A percentile compares a stretch with the other conserved stretches of the same genome.
phyloP scores from a whole-genome alignment of 2,329 filamentous ascomycete genomes.

The Nigrospora oryzae region DNA sequence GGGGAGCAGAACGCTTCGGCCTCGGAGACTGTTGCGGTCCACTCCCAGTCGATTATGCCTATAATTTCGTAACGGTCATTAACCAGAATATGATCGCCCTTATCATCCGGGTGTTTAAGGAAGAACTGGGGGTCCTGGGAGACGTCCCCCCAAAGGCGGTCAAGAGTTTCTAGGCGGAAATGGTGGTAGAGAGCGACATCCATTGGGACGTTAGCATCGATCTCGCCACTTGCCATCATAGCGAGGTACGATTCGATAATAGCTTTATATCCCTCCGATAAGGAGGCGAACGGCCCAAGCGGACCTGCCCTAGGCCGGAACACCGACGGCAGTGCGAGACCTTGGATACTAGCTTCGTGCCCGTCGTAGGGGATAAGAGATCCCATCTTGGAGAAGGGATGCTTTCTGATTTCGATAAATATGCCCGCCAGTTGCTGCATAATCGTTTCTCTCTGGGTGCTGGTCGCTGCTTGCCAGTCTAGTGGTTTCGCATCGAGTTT shows the following conservation, averaged over 20 bases:
- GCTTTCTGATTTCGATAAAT: slow-evolving; percentile 20
- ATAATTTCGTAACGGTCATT: slow-evolving; percentile 30
- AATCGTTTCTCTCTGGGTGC: slow-evolving; percentile 18
- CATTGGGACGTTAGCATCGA: slow-evolving; percentile 7
- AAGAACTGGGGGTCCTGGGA: slow-evolving; percentile 18
- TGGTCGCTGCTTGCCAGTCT: slow-evolving; percentile 20
- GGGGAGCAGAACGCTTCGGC: slow-evolving; percentile 22
- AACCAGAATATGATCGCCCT: slow-evolving; percentile 33
- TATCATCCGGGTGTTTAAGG: slow-evolving; percentile 35
- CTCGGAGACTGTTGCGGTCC: slow-evolving; percentile 17
- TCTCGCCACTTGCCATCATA: slow-evolving; percentile 16
- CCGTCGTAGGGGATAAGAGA: slow-evolving; percentile 4
- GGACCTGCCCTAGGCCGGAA: slow-evolving; percentile 4
- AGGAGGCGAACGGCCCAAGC: slow-evolving; percentile 15
- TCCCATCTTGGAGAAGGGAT: slow-evolving; percentile 19
- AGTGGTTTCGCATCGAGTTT: slow-evolving; percentile 26
- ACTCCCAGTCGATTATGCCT: slow-evolving; percentile 36
- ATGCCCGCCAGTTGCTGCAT: slow-evolving; percentile 21
- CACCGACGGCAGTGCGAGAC: slow-evolving; percentile 10
- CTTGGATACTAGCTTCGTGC: slow-evolving; percentile 6
- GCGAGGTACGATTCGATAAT: slow-evolving; percentile 11
- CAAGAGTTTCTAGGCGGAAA: slow-evolving; percentile 12
- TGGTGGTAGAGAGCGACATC: slow-evolving; percentile 15
- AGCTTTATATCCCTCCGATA: slow-evolving; percentile 8
- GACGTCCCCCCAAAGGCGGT: slow-evolving; percentile 9